These are phyloP conservation scores for Salix udensis DNA, from an alignment of 345 rosid genomes.

Conservation along the genomic window DNA sequence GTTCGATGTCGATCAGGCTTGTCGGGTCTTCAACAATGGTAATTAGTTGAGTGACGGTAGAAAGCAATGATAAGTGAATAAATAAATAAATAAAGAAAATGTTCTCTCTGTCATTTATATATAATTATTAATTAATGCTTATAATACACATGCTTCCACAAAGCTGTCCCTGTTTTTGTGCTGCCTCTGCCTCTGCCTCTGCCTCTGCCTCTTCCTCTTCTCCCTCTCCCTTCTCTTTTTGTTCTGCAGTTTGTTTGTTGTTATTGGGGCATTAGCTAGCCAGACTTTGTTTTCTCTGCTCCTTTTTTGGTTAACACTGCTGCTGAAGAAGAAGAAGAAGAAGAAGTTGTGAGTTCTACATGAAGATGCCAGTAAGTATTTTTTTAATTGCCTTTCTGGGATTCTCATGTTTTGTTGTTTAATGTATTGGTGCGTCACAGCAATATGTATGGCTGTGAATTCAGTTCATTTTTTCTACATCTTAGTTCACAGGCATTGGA, in stretches of 20 bases:
- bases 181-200: no score
- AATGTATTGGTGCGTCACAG: background rate
- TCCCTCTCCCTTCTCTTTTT: conserved; percentile 8
- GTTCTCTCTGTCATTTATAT: conserved; percentile 42
- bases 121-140: conserved; percentile 44
- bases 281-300: background rate
- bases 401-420: background rate
- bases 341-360: conserved; percentile 33
- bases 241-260: conserved; percentile 6
- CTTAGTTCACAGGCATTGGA: background rate
- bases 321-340: background rate
- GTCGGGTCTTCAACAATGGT: no score
- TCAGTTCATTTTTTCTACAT: conserved; percentile 8
- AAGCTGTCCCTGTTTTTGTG: conserved; percentile 31
- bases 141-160: conserved; percentile 43
- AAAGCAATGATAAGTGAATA: no score
- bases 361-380: conserved; percentile 99
- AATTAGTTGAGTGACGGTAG: no score
- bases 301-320: conserved; percentile 12
- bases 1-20: no score
- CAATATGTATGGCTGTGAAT: conserved; percentile 8
- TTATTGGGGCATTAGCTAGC: conserved; percentile 1
- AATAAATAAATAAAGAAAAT: background rate
- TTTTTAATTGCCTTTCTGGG: background rate
- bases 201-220: conserved; percentile 10